Base-by-base conservation (phyloP, 2,329 filamentous ascomycete species). In the Diaporthe sp. region DNA sequence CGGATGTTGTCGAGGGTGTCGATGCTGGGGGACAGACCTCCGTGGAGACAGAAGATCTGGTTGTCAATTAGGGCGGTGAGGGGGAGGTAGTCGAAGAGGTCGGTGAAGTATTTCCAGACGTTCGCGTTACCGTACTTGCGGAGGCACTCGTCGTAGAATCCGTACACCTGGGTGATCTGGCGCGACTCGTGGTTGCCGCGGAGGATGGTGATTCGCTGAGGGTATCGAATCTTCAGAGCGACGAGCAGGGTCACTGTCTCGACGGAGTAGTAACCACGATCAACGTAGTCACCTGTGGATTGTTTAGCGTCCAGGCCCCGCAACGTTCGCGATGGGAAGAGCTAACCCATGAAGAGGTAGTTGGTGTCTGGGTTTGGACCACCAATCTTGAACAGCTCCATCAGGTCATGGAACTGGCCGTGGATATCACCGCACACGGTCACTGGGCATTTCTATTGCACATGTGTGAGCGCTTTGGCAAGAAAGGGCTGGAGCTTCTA, bases 371-470 rank as follows among this genome's bases (percentile, higher is more conserved):
- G 97, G 84, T 98, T 98, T 77, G 96, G 95, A 73, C 97, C 97
- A 80, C 97, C 97, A 85, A 99, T 98, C 88, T 98, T 97, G 91
- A 99, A 99, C 72, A 99, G 92, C 88, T 99, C 97, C 95, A 99
- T 98, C 85, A 99, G 87, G 83, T 99, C 97, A 86, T 98, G 96
- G 85, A 98, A 98, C 87, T 99, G 97, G 79, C 97, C 97, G 86
- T 99, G 97, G 84, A 99, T 99, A 87, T 99, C 97, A 84, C 97
- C 97, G 85, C 97, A 98, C 77, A 99, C 97, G 74, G 97, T 99
- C 79, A 98, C 97, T 59, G 97, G 97, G 85, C 96, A 98, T 96
- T 98, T 98, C 94, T 96, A 80, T 79, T 49, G 77, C 67, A 77
- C 78, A 75, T 13, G 75, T 55, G 80, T 83, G 80, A 85, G 83